These are phyloP conservation scores for Epichloe festucae DNA, from an alignment of 2,329 filamentous ascomycete species.

Conservation along the genomic window DNA sequence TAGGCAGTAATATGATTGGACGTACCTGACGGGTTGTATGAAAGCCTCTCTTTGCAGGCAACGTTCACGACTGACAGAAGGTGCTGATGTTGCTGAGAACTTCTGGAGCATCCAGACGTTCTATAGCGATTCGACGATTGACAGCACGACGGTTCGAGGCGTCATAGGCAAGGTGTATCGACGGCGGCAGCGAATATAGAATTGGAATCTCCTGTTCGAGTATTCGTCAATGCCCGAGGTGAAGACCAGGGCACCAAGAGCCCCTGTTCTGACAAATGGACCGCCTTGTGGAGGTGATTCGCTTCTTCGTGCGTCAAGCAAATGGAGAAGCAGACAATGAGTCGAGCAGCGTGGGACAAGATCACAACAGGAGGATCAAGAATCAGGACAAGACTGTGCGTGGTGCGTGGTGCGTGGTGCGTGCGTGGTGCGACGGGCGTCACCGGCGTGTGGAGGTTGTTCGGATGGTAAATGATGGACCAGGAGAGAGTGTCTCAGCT, in stretches of 20 bases:
- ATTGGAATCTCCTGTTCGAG: not conserved
- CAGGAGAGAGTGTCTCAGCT: conserved; percentile 5
- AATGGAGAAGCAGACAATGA: not conserved
- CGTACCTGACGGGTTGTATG: not conserved
- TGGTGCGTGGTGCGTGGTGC: not conserved
- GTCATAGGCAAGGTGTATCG: not conserved
- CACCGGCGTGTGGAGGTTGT: not conserved
- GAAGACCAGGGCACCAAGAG: not conserved
- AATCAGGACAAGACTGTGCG: not conserved
- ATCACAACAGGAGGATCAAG: not conserved
- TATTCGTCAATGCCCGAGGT: not conserved
- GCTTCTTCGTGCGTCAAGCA: not conserved
- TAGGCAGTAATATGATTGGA: not conserved
- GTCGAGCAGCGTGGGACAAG: not conserved
- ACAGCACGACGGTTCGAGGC: not conserved
- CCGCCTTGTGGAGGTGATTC: not conserved
- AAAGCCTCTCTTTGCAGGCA: not conserved
- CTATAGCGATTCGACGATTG: not conserved
- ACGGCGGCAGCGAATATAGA: not conserved
- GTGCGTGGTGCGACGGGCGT: not conserved
- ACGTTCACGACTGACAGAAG: not conserved
- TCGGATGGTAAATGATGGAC: conserved; percentile 3
- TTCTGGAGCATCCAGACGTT: not conserved
- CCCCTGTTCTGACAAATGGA: not conserved
- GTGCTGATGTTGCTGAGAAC: too few relatives aligned